Evolutionary conservation across 2,329 filamentous ascomycete genomes (phyloP).

Genomic region (Didymosphaeria variabile): DNA sequence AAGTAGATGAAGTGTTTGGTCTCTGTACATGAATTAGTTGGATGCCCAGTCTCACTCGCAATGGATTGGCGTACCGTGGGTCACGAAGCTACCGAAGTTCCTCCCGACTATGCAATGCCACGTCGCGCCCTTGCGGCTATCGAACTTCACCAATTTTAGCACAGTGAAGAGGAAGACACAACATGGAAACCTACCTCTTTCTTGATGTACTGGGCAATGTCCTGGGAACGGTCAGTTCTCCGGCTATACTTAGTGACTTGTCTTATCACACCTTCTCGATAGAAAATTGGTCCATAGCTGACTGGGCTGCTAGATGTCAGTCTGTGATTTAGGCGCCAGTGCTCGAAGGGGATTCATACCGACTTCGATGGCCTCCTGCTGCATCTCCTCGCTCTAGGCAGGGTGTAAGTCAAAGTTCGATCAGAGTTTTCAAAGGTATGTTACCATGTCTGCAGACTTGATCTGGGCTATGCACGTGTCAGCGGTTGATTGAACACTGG

Average conservation of each 20-base stretch:
- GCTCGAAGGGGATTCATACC: slow-evolving; percentile 66
- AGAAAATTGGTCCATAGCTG: slow-evolving; percentile 75
- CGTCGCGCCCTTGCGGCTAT: slow-evolving; percentile 94
- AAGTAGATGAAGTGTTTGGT: slow-evolving; percentile 99
- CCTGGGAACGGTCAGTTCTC: slow-evolving; percentile 61
- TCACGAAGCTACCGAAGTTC: slow-evolving; percentile 99
- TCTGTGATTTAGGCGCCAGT: slow-evolving; percentile 21
- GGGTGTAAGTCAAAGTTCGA: slow-evolving; percentile 23
- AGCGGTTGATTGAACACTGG: slow-evolving; percentile 27
- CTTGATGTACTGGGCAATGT: slow-evolving; percentile 96
- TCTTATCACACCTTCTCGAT: slow-evolving; percentile 70
- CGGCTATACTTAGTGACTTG: slow-evolving; percentile 1
- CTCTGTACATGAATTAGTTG: slow-evolving; percentile 65
- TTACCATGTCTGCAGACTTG: slow-evolving; percentile 98
- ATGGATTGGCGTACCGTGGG: slow-evolving; percentile 74
- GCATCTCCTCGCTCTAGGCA: slow-evolving; percentile 91
- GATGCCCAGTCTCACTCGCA: not conserved
- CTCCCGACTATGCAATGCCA: slow-evolving; percentile 99
- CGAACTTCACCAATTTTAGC: slow-evolving; percentile 71
- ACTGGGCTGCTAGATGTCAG: slow-evolving; percentile 63
- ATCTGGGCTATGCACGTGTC: slow-evolving; percentile 75
- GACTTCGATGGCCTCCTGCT: slow-evolving; percentile 92
- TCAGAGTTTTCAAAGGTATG: slow-evolving; percentile 26
- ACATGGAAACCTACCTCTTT: slow-evolving; percentile 69
- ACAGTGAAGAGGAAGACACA: not conserved